Evolutionary conservation across 1,139 yeast species (phyloP).

Genomic region (Suzukiozyma palmioleophila): DNA sequence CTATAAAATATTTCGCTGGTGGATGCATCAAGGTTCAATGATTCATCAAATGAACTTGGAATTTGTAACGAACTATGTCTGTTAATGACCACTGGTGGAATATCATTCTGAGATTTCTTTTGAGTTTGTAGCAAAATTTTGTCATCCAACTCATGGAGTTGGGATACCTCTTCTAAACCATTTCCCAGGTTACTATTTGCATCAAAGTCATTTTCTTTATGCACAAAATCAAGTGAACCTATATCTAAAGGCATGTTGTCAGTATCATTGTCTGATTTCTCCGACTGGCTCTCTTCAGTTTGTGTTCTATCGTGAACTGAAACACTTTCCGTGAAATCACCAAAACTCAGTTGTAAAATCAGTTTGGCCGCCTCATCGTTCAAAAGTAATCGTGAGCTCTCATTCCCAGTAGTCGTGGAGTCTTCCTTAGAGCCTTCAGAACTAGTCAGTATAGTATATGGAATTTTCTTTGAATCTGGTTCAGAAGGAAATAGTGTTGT

Average conservation of each 20-base stretch:
- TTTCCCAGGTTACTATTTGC: background rate
- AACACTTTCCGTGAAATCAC: constrained; percentile 1
- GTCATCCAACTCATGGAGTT: constrained; percentile 6
- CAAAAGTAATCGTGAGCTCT: background rate
- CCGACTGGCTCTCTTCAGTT: background rate
- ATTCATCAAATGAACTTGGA: constrained; percentile 1
- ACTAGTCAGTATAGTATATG: no score
- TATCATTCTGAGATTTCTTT: background rate
- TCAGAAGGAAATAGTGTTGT: constrained; percentile 9
- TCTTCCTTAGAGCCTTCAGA: background rate
- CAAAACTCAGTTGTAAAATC: constrained; percentile 2
- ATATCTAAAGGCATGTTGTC: background rate
- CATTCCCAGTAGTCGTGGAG: background rate
- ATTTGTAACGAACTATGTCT: constrained; percentile 2
- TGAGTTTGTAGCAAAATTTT: background rate
- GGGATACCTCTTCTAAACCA: constrained; percentile 8
- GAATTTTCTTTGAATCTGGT: no score
- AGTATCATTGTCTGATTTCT: background rate
- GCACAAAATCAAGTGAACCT: background rate
- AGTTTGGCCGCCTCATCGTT: background rate
- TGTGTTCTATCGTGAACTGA: background rate
- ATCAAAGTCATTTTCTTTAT: no score
- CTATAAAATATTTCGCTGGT: no score
- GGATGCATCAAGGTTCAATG: background rate
- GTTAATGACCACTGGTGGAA: background rate